Conservation (phyloP, 768 basidiomycete genomes). For the Tephrocybe sp. region DNA sequence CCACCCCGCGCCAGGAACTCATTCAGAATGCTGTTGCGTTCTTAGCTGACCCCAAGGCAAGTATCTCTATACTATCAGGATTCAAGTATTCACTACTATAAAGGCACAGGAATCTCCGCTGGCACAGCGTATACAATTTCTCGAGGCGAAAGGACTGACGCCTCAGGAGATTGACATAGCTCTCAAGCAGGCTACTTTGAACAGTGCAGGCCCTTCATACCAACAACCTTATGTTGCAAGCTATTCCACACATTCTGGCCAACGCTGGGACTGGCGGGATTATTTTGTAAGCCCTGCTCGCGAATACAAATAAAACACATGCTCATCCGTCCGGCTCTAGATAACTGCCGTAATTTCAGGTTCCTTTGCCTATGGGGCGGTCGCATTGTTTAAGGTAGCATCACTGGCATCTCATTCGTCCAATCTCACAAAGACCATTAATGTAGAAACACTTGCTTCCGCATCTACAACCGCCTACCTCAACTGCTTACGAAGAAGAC, state of each 20-base stretch:
- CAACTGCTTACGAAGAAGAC: slow-evolving; percentile 88
- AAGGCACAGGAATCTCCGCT: slow-evolving; percentile 80
- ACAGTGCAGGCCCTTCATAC: slow-evolving; percentile 17
- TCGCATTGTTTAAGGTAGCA: slow-evolving; percentile 82
- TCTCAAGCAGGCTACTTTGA: slow-evolving; percentile 58
- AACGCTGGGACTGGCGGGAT: slow-evolving; percentile 92
- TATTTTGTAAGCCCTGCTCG: slow-evolving; percentile 71
- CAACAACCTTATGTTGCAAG: slow-evolving; percentile 35
- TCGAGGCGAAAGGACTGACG: slow-evolving; percentile 93
- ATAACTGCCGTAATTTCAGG: slow-evolving; percentile 94
- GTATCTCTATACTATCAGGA: background rate
- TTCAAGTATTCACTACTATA: slow-evolving; percentile 9
- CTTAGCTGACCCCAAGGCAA: slow-evolving; percentile 80
- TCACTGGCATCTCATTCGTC: too few species aligned
- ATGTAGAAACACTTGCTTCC: slow-evolving; percentile 93
- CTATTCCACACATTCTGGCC: slow-evolving; percentile 40
- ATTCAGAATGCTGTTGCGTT: slow-evolving; percentile 83
- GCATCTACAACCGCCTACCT: slow-evolving; percentile 84
- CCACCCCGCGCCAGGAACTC: slow-evolving; percentile 62
- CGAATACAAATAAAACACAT: slow-evolving; percentile 19
- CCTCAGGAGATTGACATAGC: slow-evolving; percentile 85
- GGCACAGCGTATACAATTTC: slow-evolving; percentile 85
- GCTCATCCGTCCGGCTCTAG: slow-evolving; percentile 40
- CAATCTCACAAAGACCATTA: too few species aligned
- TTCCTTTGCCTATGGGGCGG: slow-evolving; percentile 75